These are phyloP conservation scores for Penicillium griseofulvum DNA, from an alignment of 2,329 filamentous ascomycete species.

Conservation along the genomic window DNA sequence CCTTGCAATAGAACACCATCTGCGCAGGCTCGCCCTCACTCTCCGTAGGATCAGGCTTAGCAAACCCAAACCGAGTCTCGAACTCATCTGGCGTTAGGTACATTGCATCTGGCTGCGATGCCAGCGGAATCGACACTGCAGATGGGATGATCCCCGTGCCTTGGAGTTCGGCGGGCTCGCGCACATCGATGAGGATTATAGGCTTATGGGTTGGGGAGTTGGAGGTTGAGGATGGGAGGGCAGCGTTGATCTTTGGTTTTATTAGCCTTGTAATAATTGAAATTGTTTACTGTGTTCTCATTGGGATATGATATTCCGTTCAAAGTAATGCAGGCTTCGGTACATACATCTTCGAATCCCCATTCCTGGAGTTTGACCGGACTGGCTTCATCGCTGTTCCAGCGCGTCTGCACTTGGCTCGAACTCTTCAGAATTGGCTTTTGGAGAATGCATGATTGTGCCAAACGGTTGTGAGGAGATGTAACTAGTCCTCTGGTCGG, in stretches of 20 bases:
- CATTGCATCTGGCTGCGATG: slow-evolving; percentile 72
- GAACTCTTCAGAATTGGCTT: neutral
- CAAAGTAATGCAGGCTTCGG: neutral
- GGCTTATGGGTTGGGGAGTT: slow-evolving; percentile 27
- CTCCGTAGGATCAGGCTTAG: slow-evolving; percentile 60
- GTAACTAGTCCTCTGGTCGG: slow-evolving; percentile 12
- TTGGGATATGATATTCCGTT: neutral
- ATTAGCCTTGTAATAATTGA: neutral
- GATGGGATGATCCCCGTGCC: slow-evolving; percentile 65
- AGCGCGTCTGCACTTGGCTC: slow-evolving; percentile 16
- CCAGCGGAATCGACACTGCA: slow-evolving; percentile 78
- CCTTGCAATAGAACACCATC: slow-evolving; percentile 88
- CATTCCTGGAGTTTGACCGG: slow-evolving; percentile 24
- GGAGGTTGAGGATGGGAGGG: slow-evolving; percentile 26
- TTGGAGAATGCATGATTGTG: neutral
- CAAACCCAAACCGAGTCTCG: slow-evolving; percentile 74
- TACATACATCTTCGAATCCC: slow-evolving; percentile 38
- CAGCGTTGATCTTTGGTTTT: slow-evolving; percentile 33
- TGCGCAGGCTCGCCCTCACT: slow-evolving; percentile 16
- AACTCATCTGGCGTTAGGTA: slow-evolving; percentile 77
- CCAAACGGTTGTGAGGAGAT: neutral
- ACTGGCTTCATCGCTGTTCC: slow-evolving; percentile 18
- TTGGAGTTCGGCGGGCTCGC: slow-evolving; percentile 47
- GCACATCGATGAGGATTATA: slow-evolving; percentile 46
- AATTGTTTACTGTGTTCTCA: neutral